Percentiles rank a stretch among this genome's conserved stretches.
Evolutionary conservation across 495 filamentous ascomycete genomes (phyloP).

Genomic region (Filosporella fistucella): DNA sequence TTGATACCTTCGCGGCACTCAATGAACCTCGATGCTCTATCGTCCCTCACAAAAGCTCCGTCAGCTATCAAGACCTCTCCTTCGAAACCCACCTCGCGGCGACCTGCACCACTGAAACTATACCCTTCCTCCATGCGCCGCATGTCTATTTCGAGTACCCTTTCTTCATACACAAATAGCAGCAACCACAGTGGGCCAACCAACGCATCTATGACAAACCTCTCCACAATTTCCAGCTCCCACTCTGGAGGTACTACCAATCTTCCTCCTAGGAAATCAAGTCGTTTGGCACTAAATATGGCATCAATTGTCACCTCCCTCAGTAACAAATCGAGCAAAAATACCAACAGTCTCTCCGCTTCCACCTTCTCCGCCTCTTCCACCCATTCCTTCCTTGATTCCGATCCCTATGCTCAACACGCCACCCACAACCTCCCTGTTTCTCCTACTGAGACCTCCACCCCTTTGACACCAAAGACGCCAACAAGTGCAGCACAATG

Average conservation of each 20-base stretch:
- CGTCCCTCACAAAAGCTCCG: not conserved
- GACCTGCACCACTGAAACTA: constrained; percentile 18
- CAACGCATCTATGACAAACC: constrained; percentile 3
- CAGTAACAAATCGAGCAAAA: constrained; percentile 4
- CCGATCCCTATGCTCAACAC: constrained; percentile 18
- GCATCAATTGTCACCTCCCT: not conserved
- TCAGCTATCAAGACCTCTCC: not conserved
- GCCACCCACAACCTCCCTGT: not conserved
- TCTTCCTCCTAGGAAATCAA: constrained; percentile 10
- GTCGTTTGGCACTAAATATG: constrained; percentile 1
- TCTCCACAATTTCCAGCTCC: not conserved
- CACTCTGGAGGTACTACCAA: not conserved
- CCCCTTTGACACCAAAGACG: constrained; percentile 20
- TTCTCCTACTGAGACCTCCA: not conserved
- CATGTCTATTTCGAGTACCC: constrained; percentile 11
- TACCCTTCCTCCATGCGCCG: constrained; percentile 10
- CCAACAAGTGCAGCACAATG: constrained; percentile 15
- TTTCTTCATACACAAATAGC: constrained; percentile 4
- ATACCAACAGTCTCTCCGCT: not conserved
- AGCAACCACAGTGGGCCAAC: not conserved
- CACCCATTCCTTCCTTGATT: constrained; percentile 15
- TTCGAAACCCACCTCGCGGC: constrained; percentile 7
- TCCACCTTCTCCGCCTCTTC: constrained; percentile 1
- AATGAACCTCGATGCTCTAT: constrained; percentile 7
- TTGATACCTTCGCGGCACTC: constrained; percentile 8